Evolutionary conservation across 805 yeast genomes (phyloP), one percentile per base, ranked within the genome.

Genomic region (Wickerhamomyces bisporus): DNA sequence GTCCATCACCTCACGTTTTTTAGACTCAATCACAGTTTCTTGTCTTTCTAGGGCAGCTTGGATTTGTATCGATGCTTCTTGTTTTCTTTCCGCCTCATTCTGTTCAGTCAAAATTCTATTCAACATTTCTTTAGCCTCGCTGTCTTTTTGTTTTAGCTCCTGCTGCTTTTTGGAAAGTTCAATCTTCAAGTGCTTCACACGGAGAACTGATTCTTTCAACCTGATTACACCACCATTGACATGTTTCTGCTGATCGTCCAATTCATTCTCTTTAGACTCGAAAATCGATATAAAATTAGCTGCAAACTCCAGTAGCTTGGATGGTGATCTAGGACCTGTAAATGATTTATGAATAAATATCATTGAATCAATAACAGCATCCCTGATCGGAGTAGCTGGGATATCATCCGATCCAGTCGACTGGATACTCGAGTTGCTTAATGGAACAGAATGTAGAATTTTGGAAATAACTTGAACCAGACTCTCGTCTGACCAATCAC

Each of bases 1-100:
- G 6, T 61, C 55, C 60, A 76, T 54, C 0, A 86, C 96, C 2
- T 53, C 47, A 0, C 58, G 55, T 43, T 76, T 70, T 26, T 94
- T 70, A 11, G 58, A 62, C 4, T 66, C 64, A 6, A 91, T 75
- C 37, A 74, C 77, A 3, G 54, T 52, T 37, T 86, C 91, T 48
- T 86, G 95, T 26, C 66, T 68, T 23, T 71, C 77, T 24, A 91
- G 65, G 6, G 86, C 80, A 14, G 69, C 71, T 49, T 83, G 86
- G 10, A 91, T 82, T 34, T 78, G 83, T 3, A 83, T 62, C 0
- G 96, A 86, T 7, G 93, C 88, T 42, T 85, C 95, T 41, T 84
- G 83, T 48, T 83, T 87, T 45, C 96, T 68, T 55, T 91, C 98
- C 0, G 97, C 91, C 49, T 87, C 95, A 53, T 86, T 87, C 55